phyloP scores from a whole-genome alignment of 1,284 basidiomycete genomes.

The Leccinum angustisporum region DNA sequence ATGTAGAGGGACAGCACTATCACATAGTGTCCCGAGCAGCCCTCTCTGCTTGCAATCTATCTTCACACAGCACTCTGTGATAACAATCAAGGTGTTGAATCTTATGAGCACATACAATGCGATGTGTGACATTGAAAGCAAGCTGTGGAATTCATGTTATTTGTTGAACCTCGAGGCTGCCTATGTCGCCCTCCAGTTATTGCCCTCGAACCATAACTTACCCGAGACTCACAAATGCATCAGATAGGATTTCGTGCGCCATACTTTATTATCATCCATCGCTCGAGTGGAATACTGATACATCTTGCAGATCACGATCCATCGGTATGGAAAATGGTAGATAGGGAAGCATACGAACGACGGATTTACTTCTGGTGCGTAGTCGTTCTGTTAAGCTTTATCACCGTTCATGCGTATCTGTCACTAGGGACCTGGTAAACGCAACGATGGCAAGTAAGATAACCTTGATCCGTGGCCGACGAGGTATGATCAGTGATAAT shows the following conservation, averaged over 20 bases:
- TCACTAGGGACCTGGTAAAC: slow-evolving; percentile 36
- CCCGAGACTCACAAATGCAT: slow-evolving; percentile 2
- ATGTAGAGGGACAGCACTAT: slow-evolving; percentile 55
- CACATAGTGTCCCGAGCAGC: slow-evolving; percentile 49
- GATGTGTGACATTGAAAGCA: slow-evolving; percentile 52
- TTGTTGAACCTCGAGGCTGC: slow-evolving; percentile 44
- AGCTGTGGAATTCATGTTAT: slow-evolving; percentile 46
- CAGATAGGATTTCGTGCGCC: slow-evolving; percentile 51
- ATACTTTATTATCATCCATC: background rate
- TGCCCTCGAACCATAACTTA: slow-evolving; percentile 8
- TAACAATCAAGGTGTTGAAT: slow-evolving; percentile 49
- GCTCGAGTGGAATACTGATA: slow-evolving; percentile 5
- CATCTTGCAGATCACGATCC: slow-evolving; percentile 49
- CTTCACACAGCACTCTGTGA: slow-evolving; percentile 42
- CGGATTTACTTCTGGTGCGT: slow-evolving; percentile 51
- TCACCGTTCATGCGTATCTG: background rate
- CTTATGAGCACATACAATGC: slow-evolving; percentile 55
- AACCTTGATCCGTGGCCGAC: background rate
- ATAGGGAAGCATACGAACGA: slow-evolving; percentile 53
- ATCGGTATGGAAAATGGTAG: slow-evolving; percentile 48
- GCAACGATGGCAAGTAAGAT: slow-evolving; percentile 41
- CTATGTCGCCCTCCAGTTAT: slow-evolving; percentile 46
- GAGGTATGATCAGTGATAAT: slow-evolving; percentile 28
- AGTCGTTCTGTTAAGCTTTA: background rate
- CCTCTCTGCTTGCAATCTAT: slow-evolving; percentile 44